Evolutionary conservation across 371 early-diverging fungal genomes (phyloP).

Genomic region (Entomophthora muscae): DNA sequence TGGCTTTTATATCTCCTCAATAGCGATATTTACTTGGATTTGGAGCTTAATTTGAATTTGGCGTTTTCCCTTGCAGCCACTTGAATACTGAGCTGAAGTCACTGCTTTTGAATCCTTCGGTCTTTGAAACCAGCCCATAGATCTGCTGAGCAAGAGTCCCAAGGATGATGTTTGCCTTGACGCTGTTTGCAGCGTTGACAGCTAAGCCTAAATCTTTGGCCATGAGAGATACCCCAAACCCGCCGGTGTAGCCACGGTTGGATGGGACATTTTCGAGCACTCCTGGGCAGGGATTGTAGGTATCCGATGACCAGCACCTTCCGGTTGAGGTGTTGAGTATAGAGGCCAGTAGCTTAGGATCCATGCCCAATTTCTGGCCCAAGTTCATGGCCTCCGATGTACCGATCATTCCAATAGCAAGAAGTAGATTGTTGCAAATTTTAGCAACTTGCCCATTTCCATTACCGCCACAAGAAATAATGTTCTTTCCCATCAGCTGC

Average conservation of each 20-base stretch:
- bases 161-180: constrained; percentile 44
- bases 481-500: constrained; percentile 77
- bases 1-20: too few species aligned
- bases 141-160: constrained; percentile 63
- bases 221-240: constrained; percentile 79
- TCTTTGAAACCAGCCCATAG: constrained; percentile 43
- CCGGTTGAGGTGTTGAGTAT: constrained; percentile 84
- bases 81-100: constrained; percentile 68
- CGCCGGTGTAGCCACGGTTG: constrained; percentile 70
- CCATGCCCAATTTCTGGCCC: constrained; percentile 75
- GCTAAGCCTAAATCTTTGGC: constrained; percentile 89
- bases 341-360: constrained; percentile 58
- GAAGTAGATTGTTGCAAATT: constrained; percentile 92
- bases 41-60: not conserved
- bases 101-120: constrained; percentile 31
- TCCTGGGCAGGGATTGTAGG: constrained; percentile 81
- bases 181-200: constrained; percentile 67
- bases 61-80: constrained; percentile 21
- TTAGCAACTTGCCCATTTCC: constrained; percentile 91
- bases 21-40: too few species aligned
- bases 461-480: constrained; percentile 73
- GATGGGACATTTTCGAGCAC: constrained; percentile 68
- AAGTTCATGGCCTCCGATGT: constrained; percentile 83
- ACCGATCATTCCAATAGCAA: constrained; percentile 88
- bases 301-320: constrained; percentile 81